Base-by-base conservation (phyloP, 495 filamentous ascomycete genomes). In the Podospora sp. region DNA sequence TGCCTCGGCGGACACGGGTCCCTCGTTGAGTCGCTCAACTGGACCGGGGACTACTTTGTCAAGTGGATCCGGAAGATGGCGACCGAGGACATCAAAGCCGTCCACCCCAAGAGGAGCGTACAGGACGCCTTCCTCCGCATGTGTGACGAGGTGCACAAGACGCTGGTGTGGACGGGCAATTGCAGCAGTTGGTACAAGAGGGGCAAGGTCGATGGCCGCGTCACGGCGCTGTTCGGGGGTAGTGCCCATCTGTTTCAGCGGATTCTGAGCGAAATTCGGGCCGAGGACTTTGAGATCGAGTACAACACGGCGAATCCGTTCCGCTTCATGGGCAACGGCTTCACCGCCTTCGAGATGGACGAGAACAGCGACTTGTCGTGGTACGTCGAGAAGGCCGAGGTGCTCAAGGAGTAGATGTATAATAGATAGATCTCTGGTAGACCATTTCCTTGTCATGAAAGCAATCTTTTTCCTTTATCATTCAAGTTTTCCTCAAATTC, bases 181-280 rank as follows among this genome's bases (percentile, higher is more conserved):
- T 85, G 84, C 67, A 71, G 73, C 26, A 81, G 79, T 26, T 86
- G 84, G 84, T 86, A 83, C 58, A 86, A 85, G 73, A 72, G 76
- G 11, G 71, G 74, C 16, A 76, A 59, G 4, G 70, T 73, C 0
- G 73, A 83, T 26, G 83, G 83, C 5, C 73, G 76, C 2, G 77
- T 86, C 14, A 82, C 78, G 46, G 82, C 80, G 7, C 66, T 81
- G 26, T 85, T 80, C 65, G 75, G 80, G 4, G 83, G 83, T 7
- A 81, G 76, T 26, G 71, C 75, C 9, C 70, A 83, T n/a, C 81
- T 85, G 59, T 88, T 83, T 72, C 80, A 84, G 53, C 81, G 88
- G 57, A 76, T 80, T 9, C 58, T 87, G 60, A 76, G 77, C 50
- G 69, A 77, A 14, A 68, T 82, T 6, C 76, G 85, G 0, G 72